Base-by-base conservation (phyloP, 345 rosid species). In the Populus pruinosa region DNA sequence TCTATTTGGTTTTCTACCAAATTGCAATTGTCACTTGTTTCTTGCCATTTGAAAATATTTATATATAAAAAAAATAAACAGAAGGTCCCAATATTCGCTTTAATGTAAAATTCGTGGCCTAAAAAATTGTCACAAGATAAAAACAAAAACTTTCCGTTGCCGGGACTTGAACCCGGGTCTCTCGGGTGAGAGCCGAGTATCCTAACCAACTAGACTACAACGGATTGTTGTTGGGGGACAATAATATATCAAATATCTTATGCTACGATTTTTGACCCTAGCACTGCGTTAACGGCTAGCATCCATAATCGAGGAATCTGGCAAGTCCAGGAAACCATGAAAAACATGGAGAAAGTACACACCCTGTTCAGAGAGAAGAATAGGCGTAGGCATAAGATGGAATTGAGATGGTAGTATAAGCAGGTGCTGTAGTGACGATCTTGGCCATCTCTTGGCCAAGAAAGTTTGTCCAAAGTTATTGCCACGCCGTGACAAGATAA, bases 111-210 rank as follows among this genome's bases (percentile, higher is more conserved):
- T 33, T 33, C 36, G 5, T 33, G 36, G 36, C 36, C 36, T 21
- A 1, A 8, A 6, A 21, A 21, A 8, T 9, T n/a, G 62, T 55
- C 3, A 23, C 35, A 4, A 33, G 35, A 33, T 33, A 56, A 9
- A 0, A 0, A 0, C 5, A 4, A 61, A 0, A 33, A 4, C 5
- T 33, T 59, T 44, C 91, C 90, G 88, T 87, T 88, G 91, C 90
- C 89, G 89, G 91, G 90, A 90, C 71, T 89, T 67, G 86, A 89
- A 92, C 89, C 89, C 88, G 89, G 87, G 89, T 86, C 91, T 82
- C 84, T 88, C 87, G 87, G 87, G 88, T 86, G 96, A 89, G 90
- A 90, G 90, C 93, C 91, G 86, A 88, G 85, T 90, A 90, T 86
- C 93, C 91, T 88, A 81, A 88, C 94, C 91, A 75, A 39, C 94